Conservation (phyloP, 176 grass and related monocot genomes). For the Paspalum notatum region DNA sequence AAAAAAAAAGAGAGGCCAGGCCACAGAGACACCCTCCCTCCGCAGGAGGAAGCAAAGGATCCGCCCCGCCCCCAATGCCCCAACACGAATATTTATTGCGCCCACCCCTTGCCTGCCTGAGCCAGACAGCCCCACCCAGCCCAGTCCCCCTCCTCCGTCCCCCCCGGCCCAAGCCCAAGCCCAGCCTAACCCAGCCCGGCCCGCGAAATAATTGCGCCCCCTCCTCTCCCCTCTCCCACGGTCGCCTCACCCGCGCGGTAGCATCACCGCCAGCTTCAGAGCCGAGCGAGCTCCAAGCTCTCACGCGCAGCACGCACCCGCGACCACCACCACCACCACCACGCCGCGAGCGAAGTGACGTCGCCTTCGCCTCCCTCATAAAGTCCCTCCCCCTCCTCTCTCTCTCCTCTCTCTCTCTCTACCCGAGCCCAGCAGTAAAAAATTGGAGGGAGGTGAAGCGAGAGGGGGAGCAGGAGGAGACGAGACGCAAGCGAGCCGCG, state of each 20-base stretch:
- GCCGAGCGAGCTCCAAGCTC: neutral
- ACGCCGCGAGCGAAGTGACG: conserved; percentile 17
- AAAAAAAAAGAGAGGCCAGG: conserved; percentile 4
- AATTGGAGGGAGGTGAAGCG: neutral
- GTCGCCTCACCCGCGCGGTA: conserved; percentile 41
- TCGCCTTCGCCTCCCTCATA: conserved; percentile 25
- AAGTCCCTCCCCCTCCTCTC: neutral
- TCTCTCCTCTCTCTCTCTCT: neutral
- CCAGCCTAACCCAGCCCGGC: neutral
- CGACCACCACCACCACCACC: neutral
- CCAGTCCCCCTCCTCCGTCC: neutral
- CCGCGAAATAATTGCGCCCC: conserved; percentile 33
- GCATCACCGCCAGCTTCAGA: conserved; percentile 5
- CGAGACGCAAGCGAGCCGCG: neutral
- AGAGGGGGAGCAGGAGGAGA: neutral
- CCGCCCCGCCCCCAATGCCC: conserved; percentile 1
- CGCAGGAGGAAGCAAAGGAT: conserved; percentile 34
- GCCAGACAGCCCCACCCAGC: conserved; percentile 34
- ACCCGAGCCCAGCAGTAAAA: conserved; percentile 31
- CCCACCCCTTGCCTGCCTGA: conserved; percentile 49
- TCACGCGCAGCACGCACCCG: neutral
- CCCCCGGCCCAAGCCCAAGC: neutral
- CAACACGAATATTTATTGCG: conserved; percentile 52
- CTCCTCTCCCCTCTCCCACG: neutral
- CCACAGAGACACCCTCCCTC: neutral